phyloP scores from a whole-genome alignment of 371 early-diverging fungal genomes.

The Polyrhizophydium stewartii region DNA sequence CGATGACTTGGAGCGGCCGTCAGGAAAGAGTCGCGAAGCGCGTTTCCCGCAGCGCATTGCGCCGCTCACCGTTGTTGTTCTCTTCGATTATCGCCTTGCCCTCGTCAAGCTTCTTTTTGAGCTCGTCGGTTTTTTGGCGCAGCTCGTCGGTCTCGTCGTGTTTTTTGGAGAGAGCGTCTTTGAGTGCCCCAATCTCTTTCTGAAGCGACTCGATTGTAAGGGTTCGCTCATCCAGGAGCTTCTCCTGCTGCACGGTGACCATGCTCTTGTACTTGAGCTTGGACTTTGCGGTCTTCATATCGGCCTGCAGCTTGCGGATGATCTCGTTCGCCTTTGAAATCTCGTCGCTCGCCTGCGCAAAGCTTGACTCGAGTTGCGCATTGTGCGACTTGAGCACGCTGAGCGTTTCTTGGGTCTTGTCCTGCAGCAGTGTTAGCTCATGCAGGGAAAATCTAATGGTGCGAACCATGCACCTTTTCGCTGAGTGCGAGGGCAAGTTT shows the following conservation, averaged over 20 bases:
- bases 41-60: background rate
- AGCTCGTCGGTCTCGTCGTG: constrained; percentile 9
- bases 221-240: constrained; percentile 39
- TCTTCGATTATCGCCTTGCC: constrained; percentile 40
- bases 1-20: constrained; percentile 31
- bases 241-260: constrained; percentile 47
- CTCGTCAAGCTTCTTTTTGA: constrained; percentile 28
- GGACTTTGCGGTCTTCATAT: constrained; percentile 33
- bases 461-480: constrained; percentile 13
- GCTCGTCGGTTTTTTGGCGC: constrained; percentile 18
- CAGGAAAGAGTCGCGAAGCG: too few species aligned
- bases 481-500: constrained; percentile 8
- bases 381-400: too few species aligned
- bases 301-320: constrained; percentile 43
- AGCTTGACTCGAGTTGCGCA: background rate
- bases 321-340: constrained; percentile 44
- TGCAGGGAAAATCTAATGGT: background rate
- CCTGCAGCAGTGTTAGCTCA: constrained; percentile 1
- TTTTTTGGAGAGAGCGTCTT: constrained; percentile 18
- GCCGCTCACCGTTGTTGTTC: constrained; percentile 20
- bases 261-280: constrained; percentile 50
- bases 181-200: constrained; percentile 27
- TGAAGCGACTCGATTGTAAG: constrained; percentile 26
- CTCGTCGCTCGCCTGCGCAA: too few species aligned
- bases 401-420: too few species aligned